These are phyloP conservation scores for Xylaria sp. DNA, from an alignment of 2,329 filamentous ascomycete genomes.

Conservation along the genomic window DNA sequence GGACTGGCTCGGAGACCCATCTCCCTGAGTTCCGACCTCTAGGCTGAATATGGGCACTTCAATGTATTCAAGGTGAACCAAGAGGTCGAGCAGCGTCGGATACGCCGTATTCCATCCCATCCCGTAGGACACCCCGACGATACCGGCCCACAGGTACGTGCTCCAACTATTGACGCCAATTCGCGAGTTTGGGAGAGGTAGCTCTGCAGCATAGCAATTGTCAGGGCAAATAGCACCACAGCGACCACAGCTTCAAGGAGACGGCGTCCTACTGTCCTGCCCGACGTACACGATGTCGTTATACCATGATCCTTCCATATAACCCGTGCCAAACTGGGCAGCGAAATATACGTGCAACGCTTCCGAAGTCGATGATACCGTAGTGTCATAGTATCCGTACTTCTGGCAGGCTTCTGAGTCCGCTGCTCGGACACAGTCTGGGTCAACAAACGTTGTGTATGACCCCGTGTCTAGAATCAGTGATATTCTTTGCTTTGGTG, in stretches of 20 bases:
- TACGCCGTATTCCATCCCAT: slow-evolving; percentile 51
- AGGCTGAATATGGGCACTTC: slow-evolving; percentile 53
- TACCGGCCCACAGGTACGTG: slow-evolving; percentile 52
- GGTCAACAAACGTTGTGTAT: slow-evolving; percentile 53
- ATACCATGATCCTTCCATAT: slow-evolving; percentile 50
- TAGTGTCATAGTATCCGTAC: slow-evolving; percentile 51
- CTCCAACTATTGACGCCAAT: slow-evolving; percentile 53
- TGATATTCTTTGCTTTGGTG: slow-evolving; percentile 51
- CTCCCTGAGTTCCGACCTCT: slow-evolving; percentile 50
- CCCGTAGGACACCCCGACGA: slow-evolving; percentile 53
- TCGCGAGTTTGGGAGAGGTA: slow-evolving; percentile 49
- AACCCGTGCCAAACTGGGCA: slow-evolving; percentile 51
- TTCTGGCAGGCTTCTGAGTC: slow-evolving; percentile 48
- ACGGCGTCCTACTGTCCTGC: slow-evolving; percentile 39
- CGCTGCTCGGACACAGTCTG: slow-evolving; percentile 50
- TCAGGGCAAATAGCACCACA: not conserved
- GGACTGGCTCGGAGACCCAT: slow-evolving; percentile 47
- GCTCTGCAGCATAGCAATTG: slow-evolving; percentile 38
- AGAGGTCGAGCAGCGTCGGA: slow-evolving; percentile 50
- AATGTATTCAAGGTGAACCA: slow-evolving; percentile 50
- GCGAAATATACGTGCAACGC: slow-evolving; percentile 45
- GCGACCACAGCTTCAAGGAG: not conserved
- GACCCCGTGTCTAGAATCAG: slow-evolving; percentile 55
- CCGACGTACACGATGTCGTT: slow-evolving; percentile 50
- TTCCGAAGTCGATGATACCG: slow-evolving; percentile 47